Conservation (phyloP, 176 grass and related monocot genomes). For the Aegilops tauschii region DNA sequence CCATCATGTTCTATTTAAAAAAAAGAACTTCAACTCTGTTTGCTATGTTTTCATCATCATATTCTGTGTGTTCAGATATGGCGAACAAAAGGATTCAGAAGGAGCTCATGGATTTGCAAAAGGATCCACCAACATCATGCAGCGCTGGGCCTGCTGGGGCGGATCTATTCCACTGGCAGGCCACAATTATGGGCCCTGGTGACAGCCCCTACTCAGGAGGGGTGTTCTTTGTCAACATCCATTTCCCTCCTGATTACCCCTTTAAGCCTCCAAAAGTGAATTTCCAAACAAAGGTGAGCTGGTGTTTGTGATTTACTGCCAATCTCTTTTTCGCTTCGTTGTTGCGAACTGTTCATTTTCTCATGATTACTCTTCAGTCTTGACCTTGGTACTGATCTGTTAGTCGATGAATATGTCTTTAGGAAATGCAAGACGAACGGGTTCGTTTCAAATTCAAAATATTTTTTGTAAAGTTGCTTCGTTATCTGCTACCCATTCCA, state of each 20-base stretch:
- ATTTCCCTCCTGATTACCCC: conserved; percentile 94
- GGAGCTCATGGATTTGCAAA: conserved; percentile 87
- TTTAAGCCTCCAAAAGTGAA: conserved; percentile 95
- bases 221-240: conserved; percentile 85
- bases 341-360: background rate
- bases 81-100: conserved; percentile 95
- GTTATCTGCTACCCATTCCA: background rate
- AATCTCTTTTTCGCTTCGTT: background rate
- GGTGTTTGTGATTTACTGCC: background rate
- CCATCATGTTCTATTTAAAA: background rate
- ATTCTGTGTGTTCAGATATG: conserved; percentile 54
- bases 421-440: background rate
- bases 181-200: conserved; percentile 88
- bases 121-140: conserved; percentile 81
- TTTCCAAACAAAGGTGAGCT: conserved; percentile 80
- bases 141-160: conserved; percentile 85
- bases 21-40: background rate
- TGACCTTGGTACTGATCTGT: background rate
- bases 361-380: background rate
- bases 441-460: background rate
- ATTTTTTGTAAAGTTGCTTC: background rate
- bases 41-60: conserved; percentile 1
- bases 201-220: conserved; percentile 84
- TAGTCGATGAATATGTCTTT: background rate
- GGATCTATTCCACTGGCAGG: conserved; percentile 92